Evolutionary conservation across 208 protist genomes (phyloP).

Genomic region (Leishmania braziliensis): DNA sequence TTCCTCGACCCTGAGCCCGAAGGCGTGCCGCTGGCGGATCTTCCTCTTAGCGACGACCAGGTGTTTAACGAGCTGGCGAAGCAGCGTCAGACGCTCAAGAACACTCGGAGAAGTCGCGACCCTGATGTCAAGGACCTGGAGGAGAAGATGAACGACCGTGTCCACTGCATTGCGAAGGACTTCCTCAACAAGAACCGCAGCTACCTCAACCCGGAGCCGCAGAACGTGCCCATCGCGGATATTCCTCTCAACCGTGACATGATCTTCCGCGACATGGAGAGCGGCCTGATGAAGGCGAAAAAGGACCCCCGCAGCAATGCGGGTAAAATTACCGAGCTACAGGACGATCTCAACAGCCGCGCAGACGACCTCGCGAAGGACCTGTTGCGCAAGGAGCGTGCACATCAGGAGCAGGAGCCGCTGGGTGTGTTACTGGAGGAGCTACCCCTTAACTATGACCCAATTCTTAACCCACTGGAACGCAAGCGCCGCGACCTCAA

Average conservation of each 20-base stretch:
- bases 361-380: constrained; percentile 69
- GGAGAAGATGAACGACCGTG: constrained; percentile 80
- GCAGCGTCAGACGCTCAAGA: constrained; percentile 72
- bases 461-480: constrained; percentile 62
- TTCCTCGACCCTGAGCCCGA: constrained; percentile 82
- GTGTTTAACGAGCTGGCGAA: constrained; percentile 71
- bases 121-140: constrained; percentile 56
- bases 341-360: constrained; percentile 73
- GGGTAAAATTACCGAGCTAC: constrained; percentile 58
- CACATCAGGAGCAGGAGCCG: constrained; percentile 70
- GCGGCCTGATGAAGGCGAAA: constrained; percentile 59
- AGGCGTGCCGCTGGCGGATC: constrained; percentile 69
- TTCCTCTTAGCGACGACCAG: constrained; percentile 64
- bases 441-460: constrained; percentile 75
- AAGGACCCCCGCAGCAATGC: constrained; percentile 62
- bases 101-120: constrained; percentile 39
- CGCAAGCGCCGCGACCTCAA: constrained; percentile 73
- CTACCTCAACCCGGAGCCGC: constrained; percentile 68
- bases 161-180: constrained; percentile 59
- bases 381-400: constrained; percentile 65
- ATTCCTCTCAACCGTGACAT: constrained; percentile 73
- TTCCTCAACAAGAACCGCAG: constrained; percentile 68
- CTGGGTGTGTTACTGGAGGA: constrained; percentile 66
- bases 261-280: constrained; percentile 80
- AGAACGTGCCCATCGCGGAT: constrained; percentile 64